Conservation (phyloP, 129 eudicot species). For the Tagetes patula region DNA sequence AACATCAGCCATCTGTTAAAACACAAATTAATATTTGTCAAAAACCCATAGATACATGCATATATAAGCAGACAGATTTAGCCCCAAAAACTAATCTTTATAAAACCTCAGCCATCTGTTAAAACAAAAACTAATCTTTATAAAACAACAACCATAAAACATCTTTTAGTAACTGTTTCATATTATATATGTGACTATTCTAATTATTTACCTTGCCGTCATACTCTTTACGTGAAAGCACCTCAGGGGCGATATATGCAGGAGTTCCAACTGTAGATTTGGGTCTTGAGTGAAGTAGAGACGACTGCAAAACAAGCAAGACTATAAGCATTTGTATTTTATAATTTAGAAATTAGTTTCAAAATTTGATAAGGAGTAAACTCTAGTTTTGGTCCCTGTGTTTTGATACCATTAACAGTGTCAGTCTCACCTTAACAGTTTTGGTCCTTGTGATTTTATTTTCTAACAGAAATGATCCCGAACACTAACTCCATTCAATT, state of each 20-base stretch:
- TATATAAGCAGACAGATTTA: background rate
- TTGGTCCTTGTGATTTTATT: too few relatives aligned
- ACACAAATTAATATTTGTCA: slow-evolving; percentile 6
- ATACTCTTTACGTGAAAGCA: slow-evolving; percentile 66
- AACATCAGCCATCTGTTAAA: slow-evolving; percentile 88
- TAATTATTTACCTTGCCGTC: slow-evolving; percentile 74
- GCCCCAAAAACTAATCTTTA: too few relatives aligned
- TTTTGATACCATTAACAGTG: too few relatives aligned
- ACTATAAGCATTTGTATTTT: background rate
- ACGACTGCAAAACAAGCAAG: slow-evolving; percentile 51
- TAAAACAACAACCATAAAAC: too few relatives aligned
- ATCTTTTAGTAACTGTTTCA: background rate
- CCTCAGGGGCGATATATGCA: too few relatives aligned
- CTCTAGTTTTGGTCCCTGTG: too few relatives aligned
- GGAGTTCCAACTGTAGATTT: slow-evolving; percentile 70
- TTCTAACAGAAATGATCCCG: too few relatives aligned
- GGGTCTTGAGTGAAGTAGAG: slow-evolving; percentile 95
- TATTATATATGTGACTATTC: background rate
- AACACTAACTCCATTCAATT: too few relatives aligned
- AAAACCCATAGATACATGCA: background rate
- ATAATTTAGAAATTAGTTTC: background rate
- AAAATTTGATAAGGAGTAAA: background rate
- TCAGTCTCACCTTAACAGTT: too few relatives aligned
- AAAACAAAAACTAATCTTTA: too few relatives aligned
- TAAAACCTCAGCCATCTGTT: too few relatives aligned